Evolutionary conservation across 1,284 basidiomycete species (phyloP).

Genomic region (Malassezia globosa): DNA sequence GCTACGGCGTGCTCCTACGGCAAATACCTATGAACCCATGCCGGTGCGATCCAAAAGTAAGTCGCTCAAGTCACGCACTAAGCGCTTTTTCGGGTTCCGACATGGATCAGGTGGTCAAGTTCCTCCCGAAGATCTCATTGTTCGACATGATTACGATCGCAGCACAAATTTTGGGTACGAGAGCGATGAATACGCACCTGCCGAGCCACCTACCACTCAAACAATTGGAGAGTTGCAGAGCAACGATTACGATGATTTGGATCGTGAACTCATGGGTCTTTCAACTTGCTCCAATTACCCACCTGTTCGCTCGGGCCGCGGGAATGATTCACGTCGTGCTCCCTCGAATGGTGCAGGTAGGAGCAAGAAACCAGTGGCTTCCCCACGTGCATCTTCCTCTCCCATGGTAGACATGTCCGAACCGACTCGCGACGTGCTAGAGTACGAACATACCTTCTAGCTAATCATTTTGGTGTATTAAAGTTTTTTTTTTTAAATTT

Average conservation of each 20-base stretch:
- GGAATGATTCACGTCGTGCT: not conserved
- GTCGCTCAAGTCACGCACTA: slow-evolving; percentile 7
- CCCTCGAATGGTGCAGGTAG: too few relatives aligned
- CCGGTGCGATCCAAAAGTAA: not conserved
- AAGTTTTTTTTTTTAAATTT: slow-evolving; percentile 4
- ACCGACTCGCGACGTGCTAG: slow-evolving; percentile 13
- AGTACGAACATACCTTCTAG: slow-evolving; percentile 9
- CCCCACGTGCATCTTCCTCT: not conserved
- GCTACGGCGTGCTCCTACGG: not conserved
- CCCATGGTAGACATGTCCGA: not conserved
- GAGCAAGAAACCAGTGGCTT: too few relatives aligned
- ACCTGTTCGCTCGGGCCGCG: slow-evolving; percentile 6
- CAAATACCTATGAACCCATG: not conserved
- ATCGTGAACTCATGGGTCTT: slow-evolving; percentile 15
- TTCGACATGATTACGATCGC: not conserved
- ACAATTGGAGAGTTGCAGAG: too few relatives aligned
- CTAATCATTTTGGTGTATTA: not conserved
- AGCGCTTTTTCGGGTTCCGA: slow-evolving; percentile 8
- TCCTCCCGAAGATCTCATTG: not conserved
- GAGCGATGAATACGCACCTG: not conserved
- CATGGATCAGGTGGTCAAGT: not conserved
- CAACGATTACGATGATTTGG: slow-evolving; percentile 10
- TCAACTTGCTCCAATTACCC: slow-evolving; percentile 5
- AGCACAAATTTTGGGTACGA: not conserved
- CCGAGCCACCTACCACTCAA: not conserved